Evolutionary conservation across 2,329 filamentous ascomycete species (phyloP), one percentile per base, ranked within the genome.

Genomic region (Calonectria montana): DNA sequence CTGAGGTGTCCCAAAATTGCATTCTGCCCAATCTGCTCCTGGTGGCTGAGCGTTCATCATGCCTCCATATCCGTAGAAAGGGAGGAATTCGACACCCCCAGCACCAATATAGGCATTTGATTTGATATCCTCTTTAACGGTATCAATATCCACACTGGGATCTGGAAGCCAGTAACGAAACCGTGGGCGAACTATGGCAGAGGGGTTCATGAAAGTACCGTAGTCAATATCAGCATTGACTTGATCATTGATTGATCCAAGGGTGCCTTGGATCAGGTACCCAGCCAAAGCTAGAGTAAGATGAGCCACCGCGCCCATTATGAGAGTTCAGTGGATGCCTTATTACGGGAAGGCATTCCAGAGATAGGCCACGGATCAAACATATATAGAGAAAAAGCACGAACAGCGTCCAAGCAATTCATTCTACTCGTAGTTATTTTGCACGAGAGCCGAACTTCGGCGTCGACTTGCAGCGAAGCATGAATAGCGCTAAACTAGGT

Each of bases 101-200:
- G 61, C 65, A 3, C 70, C 70, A 21, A 69, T 43, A 13, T 23
- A 13, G 3, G 18, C 50, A 27, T 35, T 43, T 2, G 41, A 37
- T 9, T 41, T 50, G 43, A 72, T 55, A 10, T 72, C 65, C 23
- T 21, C 29, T 9, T 29, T 53, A 4, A 72, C 23, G 2, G 45
- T 29, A 3, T 69, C 65, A 2, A 37, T 15, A 16, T 65, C 59
- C 1, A 72, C 61, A n/a, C 65, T 69, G 15, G 65, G 27, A 10
- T 72, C 70, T 3, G 70, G 70, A 5, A 72, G 48, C 70, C 70
- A 72, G 25, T 69, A 72, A n/a, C 70, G 57, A 21, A 69, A 68
- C 2, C 59, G 55, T 25, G 69, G 57, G 31, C 69, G 69, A 10
- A 55, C 63, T 25, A 25, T 23, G 8, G 62, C 25, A 12, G 29